These are phyloP conservation scores for Cryptosporidium meleagridis DNA, from an alignment of 169 alveolate species.

Conservation along the genomic window DNA sequence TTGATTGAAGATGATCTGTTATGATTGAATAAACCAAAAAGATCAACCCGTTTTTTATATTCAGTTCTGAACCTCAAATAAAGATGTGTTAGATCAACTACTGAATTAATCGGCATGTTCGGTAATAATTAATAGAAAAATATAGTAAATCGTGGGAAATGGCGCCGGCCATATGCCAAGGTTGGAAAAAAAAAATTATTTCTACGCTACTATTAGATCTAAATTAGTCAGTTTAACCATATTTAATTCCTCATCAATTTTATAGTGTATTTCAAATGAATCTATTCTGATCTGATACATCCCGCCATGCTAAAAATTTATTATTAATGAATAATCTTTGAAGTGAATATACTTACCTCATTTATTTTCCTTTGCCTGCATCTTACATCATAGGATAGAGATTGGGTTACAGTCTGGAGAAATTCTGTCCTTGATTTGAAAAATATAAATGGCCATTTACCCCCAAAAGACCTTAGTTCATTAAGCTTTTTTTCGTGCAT, in stretches of 20 bases:
- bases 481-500: not conserved
- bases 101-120: not conserved
- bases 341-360: conserved; percentile 21
- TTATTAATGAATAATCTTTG: not conserved
- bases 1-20: not conserved
- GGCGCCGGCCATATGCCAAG: not conserved
- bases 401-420: conserved; percentile 19
- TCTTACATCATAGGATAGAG: conserved; percentile 19
- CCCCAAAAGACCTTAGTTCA: not conserved
- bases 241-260: not conserved
- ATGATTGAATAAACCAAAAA: conserved; percentile 6
- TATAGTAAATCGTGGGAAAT: not conserved
- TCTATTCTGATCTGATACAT: conserved; percentile 2
- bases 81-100: conserved; percentile 48
- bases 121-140: not conserved
- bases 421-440: conserved; percentile 20
- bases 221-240: not conserved
- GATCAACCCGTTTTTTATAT: conserved; percentile 20
- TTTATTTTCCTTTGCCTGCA: not conserved
- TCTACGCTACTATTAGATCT: not conserved
- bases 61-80: conserved; percentile 46
- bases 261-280: conserved; percentile 34
- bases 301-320: conserved; percentile 5
- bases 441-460: conserved; percentile 44
- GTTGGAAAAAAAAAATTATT: not conserved